These are phyloP conservation scores for Acacia concinna DNA, from an alignment of 331 rosid genomes.

Conservation along the genomic window DNA sequence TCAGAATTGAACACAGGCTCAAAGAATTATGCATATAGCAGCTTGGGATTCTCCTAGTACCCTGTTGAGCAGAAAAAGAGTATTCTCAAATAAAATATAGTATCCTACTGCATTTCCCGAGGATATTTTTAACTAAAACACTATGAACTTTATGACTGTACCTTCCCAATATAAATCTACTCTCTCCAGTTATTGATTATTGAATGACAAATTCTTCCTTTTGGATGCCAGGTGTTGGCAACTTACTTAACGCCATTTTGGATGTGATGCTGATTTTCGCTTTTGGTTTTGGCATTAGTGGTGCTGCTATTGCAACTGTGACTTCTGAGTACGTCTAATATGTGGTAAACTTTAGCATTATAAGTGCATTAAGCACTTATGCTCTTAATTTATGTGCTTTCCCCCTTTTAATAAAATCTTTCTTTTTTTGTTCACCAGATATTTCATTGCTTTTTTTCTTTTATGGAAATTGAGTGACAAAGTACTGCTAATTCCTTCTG, in stretches of 20 bases:
- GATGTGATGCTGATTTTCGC: constrained; percentile 67
- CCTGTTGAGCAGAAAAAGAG: background rate
- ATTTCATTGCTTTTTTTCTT: constrained; percentile 76
- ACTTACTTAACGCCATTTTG: constrained; percentile 71
- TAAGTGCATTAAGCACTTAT: constrained; percentile 36
- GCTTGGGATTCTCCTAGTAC: background rate
- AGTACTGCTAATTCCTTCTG: constrained; percentile 57
- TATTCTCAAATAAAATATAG: background rate
- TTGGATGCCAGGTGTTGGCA: constrained; percentile 68
- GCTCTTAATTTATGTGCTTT: constrained; percentile 21
- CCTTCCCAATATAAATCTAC: background rate
- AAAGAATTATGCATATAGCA: background rate
- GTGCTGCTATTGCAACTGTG: constrained; percentile 88
- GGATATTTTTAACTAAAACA: background rate
- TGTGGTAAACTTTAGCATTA: constrained; percentile 75
- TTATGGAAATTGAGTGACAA: constrained; percentile 71
- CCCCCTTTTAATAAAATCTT: constrained; percentile 32
- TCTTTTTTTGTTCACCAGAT: constrained; percentile 55
- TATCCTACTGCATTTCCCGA: background rate
- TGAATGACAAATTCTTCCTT: constrained; percentile 31
- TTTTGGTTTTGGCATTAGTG: constrained; percentile 69
- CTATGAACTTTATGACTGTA: background rate
- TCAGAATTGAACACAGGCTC: background rate
- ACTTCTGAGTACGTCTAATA: constrained; percentile 88
- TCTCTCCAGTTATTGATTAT: background rate